Conservation (phyloP, 805 yeast species). For the Candida ovalis region DNA sequence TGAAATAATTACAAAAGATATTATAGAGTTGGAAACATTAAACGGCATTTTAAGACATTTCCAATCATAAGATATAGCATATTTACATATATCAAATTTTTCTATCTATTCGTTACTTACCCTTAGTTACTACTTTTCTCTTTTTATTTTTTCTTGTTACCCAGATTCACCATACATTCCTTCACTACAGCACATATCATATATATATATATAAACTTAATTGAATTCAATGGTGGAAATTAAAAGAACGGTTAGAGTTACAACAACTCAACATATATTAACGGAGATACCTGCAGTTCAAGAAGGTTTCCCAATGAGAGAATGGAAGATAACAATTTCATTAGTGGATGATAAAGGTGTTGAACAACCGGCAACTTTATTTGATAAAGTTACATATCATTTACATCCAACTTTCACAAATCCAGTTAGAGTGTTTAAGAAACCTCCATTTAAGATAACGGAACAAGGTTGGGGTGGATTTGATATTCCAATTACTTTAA, state of each 20-base stretch:
- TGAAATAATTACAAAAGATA: no score
- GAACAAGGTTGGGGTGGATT: conserved; percentile 99
- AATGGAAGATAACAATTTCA: conserved; percentile 80
- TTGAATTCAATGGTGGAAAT: conserved; percentile 40
- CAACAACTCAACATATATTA: conserved; percentile 79
- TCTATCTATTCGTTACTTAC: no score
- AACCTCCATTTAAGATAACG: conserved; percentile 79
- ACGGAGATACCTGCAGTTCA: conserved; percentile 81
- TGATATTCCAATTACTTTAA: conserved; percentile 76
- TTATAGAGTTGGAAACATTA: no score
- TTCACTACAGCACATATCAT: no score
- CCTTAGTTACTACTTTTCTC: no score
- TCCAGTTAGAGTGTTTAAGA: conserved; percentile 77
- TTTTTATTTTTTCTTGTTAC: no score
- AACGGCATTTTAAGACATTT: no score
- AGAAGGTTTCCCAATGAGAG: conserved; percentile 90
- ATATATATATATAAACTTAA: no score
- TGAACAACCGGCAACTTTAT: conserved; percentile 79
- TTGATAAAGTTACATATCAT: conserved; percentile 90
- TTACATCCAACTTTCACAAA: conserved; percentile 93
- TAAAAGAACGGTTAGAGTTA: conserved; percentile 82
- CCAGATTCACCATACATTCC: no score
- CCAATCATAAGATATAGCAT: no score
- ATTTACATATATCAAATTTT: no score
- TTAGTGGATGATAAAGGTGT: conserved; percentile 77